Percentiles rank a stretch among this genome's conserved stretches.
These are phyloP conservation scores for Auricularia sp. DNA, from an alignment of 768 basidiomycete genomes.

Conservation along the genomic window DNA sequence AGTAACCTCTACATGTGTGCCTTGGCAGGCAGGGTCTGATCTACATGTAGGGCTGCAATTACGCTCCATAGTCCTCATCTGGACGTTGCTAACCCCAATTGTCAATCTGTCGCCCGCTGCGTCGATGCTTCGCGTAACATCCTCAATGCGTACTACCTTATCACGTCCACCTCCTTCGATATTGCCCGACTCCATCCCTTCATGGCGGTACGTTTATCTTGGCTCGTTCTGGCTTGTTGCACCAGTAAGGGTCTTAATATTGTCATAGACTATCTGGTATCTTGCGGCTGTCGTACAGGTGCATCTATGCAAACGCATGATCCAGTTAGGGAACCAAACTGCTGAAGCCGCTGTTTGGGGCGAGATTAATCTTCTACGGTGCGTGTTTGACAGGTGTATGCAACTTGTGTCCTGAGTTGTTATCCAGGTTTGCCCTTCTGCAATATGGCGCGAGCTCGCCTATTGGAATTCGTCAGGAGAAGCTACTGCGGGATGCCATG, in stretches of 20 bases:
- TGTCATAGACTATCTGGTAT: constrained; percentile 66
- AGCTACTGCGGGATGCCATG: constrained; percentile 74
- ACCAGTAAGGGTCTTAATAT: neutral
- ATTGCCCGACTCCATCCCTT: constrained; percentile 74
- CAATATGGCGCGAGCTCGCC: constrained; percentile 71
- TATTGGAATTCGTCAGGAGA: constrained; percentile 77
- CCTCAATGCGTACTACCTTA: constrained; percentile 60
- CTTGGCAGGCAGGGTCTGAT: constrained; percentile 9
- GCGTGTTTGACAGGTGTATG: constrained; percentile 11
- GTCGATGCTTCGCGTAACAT: constrained; percentile 67
- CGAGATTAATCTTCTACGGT: constrained; percentile 79
- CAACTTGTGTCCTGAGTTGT: neutral
- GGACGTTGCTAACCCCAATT: constrained; percentile 57
- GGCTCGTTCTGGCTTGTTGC: neutral
- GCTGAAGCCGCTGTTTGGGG: constrained; percentile 76
- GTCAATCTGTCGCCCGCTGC: constrained; percentile 62
- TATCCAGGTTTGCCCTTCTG: constrained; percentile 69
- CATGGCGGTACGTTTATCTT: constrained; percentile 47
- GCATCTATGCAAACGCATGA: constrained; percentile 77
- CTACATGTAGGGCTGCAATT: constrained; percentile 57
- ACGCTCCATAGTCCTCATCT: constrained; percentile 80
- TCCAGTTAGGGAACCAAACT: constrained; percentile 66
- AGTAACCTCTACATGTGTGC: constrained; percentile 22
- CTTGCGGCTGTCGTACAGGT: constrained; percentile 81
- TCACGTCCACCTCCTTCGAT: constrained; percentile 77